Base-by-base conservation (phyloP, 2,329 filamentous ascomycete species). In the Polytolypa hystricis region DNA sequence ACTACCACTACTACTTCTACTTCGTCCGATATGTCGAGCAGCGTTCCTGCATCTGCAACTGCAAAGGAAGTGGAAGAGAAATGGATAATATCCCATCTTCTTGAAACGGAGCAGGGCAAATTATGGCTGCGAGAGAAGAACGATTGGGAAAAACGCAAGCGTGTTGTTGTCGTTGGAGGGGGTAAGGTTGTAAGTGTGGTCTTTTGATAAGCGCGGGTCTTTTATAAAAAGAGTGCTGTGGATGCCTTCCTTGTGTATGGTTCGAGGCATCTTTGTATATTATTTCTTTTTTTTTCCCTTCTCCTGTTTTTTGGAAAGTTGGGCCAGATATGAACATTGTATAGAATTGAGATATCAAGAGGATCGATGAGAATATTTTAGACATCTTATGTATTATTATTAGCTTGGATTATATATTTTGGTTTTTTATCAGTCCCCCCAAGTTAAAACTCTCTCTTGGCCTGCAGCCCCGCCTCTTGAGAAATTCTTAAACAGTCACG, bases 111-210 rank as follows among this genome's bases (percentile, higher is more conserved):
- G 1, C 70, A 79, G 40, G 82, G 78, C 3, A 66, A 61, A 40
- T 53, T 66, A 27, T 77, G 70, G 61, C 61, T 81, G 41, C 63
- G 57, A 5, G 62, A 68, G 32, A 67, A 60, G 44, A 57, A 64
- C 35, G 61, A 67, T 38, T 70, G 61, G 56, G 61, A 61, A 18
- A 64, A 64, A 44, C 71, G 76, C n/a, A 74, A 72, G 51, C 74
- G 75, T 43, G 69, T 78, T 1, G 72, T 87, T 49, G 69, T 84
- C 9, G 77, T 83, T 9, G 68, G 67, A 39, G 71, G 69, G 1
- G 82, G 81, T 9, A 77, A 70, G 55, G 66, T 83, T 33, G 71
- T 89, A 18, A 93, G 87, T 60, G 81, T 87, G 67, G 77, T 91
- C 9, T 66, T 66, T 36, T 66, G 47, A 19, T 29, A 17, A 29